These are phyloP conservation scores for Deinandra increscens DNA, from an alignment of 129 eudicot genomes.

Conservation along the genomic window DNA sequence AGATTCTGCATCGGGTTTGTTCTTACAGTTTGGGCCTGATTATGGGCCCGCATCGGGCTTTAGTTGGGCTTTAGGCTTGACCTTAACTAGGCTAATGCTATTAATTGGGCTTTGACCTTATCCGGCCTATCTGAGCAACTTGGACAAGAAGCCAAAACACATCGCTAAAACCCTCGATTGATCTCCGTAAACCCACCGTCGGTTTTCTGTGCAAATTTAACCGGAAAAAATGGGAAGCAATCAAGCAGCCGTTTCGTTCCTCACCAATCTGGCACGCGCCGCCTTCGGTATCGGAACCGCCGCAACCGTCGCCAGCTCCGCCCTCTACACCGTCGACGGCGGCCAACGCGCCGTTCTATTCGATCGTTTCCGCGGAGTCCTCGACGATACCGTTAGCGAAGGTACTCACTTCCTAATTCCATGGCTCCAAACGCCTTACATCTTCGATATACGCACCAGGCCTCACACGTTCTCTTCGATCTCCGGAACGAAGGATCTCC, in stretches of 20 bases:
- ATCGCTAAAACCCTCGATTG: background rate
- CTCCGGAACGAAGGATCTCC: constrained; percentile 87
- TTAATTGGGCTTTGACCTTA: background rate
- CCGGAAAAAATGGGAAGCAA: constrained; percentile 39
- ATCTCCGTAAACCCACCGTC: background rate
- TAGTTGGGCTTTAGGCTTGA: no score
- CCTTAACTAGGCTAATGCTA: background rate
- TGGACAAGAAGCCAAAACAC: background rate
- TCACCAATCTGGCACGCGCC: constrained; percentile 65
- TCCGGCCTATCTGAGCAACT: background rate
- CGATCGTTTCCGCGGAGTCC: constrained; percentile 78
- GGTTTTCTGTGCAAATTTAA: background rate
- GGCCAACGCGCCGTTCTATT: constrained; percentile 88
- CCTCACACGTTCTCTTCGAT: constrained; percentile 73
- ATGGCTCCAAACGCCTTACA: constrained; percentile 70
- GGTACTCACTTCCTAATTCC: constrained; percentile 84
- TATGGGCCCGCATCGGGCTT: no score
- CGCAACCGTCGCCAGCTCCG: constrained; percentile 44
- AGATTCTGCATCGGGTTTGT: no score
- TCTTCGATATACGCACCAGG: constrained; percentile 75
- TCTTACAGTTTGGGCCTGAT: no score
- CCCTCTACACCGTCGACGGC: constrained; percentile 86
- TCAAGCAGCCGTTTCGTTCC: constrained; percentile 57
- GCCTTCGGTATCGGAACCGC: constrained; percentile 64
- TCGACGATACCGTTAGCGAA: constrained; percentile 61